Base-by-base conservation (phyloP, 2,329 filamentous ascomycete genomes). In the Fusarium piperis region DNA sequence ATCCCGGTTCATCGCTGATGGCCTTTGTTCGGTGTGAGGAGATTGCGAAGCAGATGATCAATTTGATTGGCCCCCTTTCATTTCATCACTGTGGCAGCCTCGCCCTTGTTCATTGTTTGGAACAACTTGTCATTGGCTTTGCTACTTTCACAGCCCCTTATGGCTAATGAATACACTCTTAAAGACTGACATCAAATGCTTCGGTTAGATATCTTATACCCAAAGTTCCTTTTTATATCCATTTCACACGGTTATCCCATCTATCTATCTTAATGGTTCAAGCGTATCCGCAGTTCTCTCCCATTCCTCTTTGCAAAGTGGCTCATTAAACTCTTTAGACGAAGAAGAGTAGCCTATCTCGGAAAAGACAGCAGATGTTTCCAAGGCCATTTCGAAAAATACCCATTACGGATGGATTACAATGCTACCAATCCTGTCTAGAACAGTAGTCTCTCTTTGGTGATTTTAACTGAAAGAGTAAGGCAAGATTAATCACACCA, bases 311-410 rank as follows among this genome's bases (percentile, higher is more conserved):
- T 23, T 11, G 12, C n/a, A 23, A n/a, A n/a, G 12, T 9, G 38
- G 12, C 6, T 15, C 2, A 23, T 2, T 18, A 6, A 8, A 5
- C 3, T 9, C 3, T 3, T 13, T 12, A 4, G 7, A 23, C 7
- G 18, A 41, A 23, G 13, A 8, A 18, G 9, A 13, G 12, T 20
- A 6, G 6, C 18, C 20, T 23, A 2, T 12, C 11, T 18, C 7
- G n/a, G 3, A 20, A 39, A 39, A 12, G n/a, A 39, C 36, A 39
- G 12, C n/a, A 12, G n/a, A 3, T 7, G 18, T 20, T 41, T 13
- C 3, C 2, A 3, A 23, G 3, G 18, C 15, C 38, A 23, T 23
- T 23, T 9, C 3, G 12, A 7, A 2, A 20, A 18, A 1, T 18
- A 13, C 7, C 13, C 13, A 8, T 9, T 41, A 5, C 18, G 16